Evolutionary conservation across 177 flowering plant species (phyloP).

Genomic region (Tripterygium wilfordii): DNA sequence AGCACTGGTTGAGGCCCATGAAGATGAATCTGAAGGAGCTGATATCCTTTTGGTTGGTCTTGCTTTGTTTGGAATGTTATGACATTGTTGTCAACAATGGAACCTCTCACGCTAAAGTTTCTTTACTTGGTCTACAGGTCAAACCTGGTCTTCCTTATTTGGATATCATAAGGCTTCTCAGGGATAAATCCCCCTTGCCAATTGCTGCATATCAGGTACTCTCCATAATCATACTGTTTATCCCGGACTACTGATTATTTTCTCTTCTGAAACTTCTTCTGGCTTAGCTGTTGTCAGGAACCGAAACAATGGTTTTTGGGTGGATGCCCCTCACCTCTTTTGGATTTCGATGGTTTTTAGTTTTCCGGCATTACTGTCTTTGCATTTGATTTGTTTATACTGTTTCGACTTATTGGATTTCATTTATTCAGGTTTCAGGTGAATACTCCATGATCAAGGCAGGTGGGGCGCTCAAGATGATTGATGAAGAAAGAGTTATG

Average conservation of each 20-base stretch:
- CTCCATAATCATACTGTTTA: background rate
- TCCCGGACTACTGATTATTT: background rate
- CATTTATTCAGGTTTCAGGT: constrained; percentile 50
- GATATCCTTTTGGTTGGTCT: constrained; percentile 80
- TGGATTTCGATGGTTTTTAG: no score
- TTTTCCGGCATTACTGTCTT: no score
- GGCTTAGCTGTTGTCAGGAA: no score
- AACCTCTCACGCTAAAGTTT: constrained; percentile 3
- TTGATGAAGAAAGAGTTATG: constrained; percentile 79
- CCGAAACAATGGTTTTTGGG: no score
- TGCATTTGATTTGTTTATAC: background rate
- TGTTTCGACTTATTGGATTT: background rate
- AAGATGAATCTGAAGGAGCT: constrained; percentile 94
- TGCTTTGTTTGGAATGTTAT: constrained; percentile 1
- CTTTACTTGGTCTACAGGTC: constrained; percentile 40
- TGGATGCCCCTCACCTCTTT: no score
- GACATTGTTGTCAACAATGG: background rate
- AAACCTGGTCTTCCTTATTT: constrained; percentile 95
- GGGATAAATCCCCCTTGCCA: constrained; percentile 76
- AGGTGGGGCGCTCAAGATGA: constrained; percentile 74
- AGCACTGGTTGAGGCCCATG: constrained; percentile 70
- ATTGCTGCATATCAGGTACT: constrained; percentile 98
- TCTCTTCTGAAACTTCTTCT: background rate
- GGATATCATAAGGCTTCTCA: constrained; percentile 83
- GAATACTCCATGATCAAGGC: constrained; percentile 93